phyloP scores from a whole-genome alignment of 805 yeast species.

The Yarrowia keelungensis region DNA sequence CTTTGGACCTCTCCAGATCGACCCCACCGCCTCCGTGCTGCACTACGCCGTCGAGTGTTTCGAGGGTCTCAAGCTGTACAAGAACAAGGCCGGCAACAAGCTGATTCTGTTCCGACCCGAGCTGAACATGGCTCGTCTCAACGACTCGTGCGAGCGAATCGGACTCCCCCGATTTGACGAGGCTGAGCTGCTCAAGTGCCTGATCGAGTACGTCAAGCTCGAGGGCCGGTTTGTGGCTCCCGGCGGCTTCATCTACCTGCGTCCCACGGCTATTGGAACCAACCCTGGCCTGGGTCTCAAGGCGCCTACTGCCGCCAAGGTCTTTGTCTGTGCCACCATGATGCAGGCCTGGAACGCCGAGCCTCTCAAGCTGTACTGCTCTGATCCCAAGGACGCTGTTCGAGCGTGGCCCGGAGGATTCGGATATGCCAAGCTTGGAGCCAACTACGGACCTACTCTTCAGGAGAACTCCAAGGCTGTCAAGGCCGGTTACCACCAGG shows the following conservation, averaged over 20 bases:
- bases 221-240: constrained; percentile 83
- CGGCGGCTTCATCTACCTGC: constrained; percentile 89
- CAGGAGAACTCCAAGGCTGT: constrained; percentile 92
- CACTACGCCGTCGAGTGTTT: constrained; percentile 95
- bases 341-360: constrained; percentile 61
- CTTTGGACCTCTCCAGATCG: constrained; percentile 74
- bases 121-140: constrained; percentile 91
- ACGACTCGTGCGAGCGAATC: constrained; percentile 84
- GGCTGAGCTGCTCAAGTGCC: constrained; percentile 74
- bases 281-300: constrained; percentile 87
- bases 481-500: constrained; percentile 89
- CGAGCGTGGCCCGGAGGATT: constrained; percentile 99
- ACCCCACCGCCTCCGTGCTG: constrained; percentile 89
- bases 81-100: constrained; percentile 57
- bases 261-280: constrained; percentile 97
- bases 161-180: constrained; percentile 86
- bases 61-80: constrained; percentile 95
- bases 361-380: constrained; percentile 93
- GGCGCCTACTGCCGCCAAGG: constrained; percentile 80
- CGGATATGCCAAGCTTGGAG: constrained; percentile 96
- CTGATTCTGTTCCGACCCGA: constrained; percentile 89
- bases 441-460: constrained; percentile 96
- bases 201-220: constrained; percentile 75
- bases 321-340: constrained; percentile 72
- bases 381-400: constrained; percentile 98